phyloP scores from a whole-genome alignment of 164 flowering plant genomes.

The Litsea cubeba region DNA sequence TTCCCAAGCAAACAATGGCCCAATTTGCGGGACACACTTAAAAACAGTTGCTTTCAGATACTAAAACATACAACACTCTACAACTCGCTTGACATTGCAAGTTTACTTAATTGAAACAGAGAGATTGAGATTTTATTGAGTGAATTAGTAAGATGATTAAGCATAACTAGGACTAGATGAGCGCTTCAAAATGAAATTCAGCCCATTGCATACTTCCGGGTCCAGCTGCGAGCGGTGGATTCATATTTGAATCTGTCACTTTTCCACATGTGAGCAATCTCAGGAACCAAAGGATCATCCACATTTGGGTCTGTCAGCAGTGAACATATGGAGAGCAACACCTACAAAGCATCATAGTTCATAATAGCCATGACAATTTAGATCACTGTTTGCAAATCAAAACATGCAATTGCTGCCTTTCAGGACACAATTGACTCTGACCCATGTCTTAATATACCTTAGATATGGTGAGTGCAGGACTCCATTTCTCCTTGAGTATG shows the following conservation, averaged over 20 bases:
- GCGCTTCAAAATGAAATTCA: constrained; percentile 8
- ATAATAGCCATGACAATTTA: neutral
- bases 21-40: neutral
- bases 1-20: neutral
- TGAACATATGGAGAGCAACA: constrained; percentile 23
- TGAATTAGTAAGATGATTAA: neutral
- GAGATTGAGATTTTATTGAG: too few relatives aligned
- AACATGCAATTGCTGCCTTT: neutral
- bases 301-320: constrained; percentile 24
- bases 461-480: constrained; percentile 26
- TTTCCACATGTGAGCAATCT: constrained; percentile 28
- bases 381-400: neutral
- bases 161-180: neutral
- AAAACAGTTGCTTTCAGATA: neutral
- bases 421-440: neutral
- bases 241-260: constrained; percentile 21
- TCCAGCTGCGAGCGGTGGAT: constrained; percentile 52
- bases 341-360: constrained; percentile 10
- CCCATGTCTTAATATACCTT: constrained; percentile 11
- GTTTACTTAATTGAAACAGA: neutral
- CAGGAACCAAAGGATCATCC: constrained; percentile 24
- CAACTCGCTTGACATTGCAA: neutral
- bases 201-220: constrained; percentile 58
- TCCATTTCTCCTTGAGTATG: constrained; percentile 27
- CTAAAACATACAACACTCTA: neutral